Evolutionary conservation across 331 rosid genomes (phyloP), one percentile per base, ranked within the genome.

Genomic region (Quercus tomentella): DNA sequence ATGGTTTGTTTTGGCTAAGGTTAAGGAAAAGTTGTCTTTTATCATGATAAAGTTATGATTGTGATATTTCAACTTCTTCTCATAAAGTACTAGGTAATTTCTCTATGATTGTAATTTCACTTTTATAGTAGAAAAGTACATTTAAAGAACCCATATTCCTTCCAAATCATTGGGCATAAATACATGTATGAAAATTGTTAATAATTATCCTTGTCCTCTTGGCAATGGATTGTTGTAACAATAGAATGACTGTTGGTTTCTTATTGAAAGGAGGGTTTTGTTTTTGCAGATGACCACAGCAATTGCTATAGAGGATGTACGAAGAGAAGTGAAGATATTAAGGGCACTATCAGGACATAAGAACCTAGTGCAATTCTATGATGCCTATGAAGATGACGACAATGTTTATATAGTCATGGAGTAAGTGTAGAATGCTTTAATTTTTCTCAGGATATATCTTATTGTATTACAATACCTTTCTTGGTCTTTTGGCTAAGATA

Each of bases 291-390:
- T 93, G 97, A 87, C 94, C 21, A 93, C 97, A 51, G 87, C 93
- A 25, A 91, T 93, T 86, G 91, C 97, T 2, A 81, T 93, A 21
- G 97, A 93, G 76, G 97, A 93, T 81, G 94, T 93, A 22, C 83
- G 91, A 78, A 91, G 97, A 79, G 97, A 93, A 86, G 97, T 93
- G 65, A 91, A 90, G 87, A 93, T 93, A 77, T 81, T 93, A 72
- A 86, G 89, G 11, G 94, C 92, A 57, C 78, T 93, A 72, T 84
- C 88, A 0, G 97, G 97, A 76, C 97, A 93, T 69, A 82, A 83
- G 81, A 93, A 93, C 83, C 71, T 93, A 14, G 97, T 91, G 84
- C 93, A 89, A 67, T 93, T 89, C 84, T 88, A 89, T 60, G 97
- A 86, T 76, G 89, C 93, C 61, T 93, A 86, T 78, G 97, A 93